These are phyloP conservation scores for Fragaria ananassa DNA, from an alignment of 306 rosid species.

Conservation along the genomic window DNA sequence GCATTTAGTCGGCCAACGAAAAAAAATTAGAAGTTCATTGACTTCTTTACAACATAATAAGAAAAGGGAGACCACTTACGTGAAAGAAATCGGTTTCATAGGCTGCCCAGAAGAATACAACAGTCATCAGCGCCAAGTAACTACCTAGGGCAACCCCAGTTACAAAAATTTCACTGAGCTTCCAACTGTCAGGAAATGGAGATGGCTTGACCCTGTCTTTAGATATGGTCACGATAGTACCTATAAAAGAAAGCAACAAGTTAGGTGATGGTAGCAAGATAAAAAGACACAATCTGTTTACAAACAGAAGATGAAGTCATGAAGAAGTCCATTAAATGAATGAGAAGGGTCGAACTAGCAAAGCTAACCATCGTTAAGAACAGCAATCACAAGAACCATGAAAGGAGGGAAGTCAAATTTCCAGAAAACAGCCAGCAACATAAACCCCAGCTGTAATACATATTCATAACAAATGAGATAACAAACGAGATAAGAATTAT, in stretches of 20 bases:
- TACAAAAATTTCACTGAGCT: constrained; percentile 67
- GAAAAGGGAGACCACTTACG: constrained; percentile 31
- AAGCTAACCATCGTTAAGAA: constrained; percentile 68
- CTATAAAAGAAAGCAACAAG: constrained; percentile 30
- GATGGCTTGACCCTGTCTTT: constrained; percentile 77
- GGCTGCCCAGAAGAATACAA: constrained; percentile 47
- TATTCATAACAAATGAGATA: too few relatives aligned
- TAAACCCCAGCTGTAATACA: constrained; percentile 53
- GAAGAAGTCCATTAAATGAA: neutral
- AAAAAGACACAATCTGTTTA: neutral
- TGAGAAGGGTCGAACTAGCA: constrained; percentile 6
- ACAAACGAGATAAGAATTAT: constrained; percentile 20
- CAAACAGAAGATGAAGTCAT: neutral
- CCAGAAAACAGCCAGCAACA: constrained; percentile 64
- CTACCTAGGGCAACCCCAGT: constrained; percentile 64
- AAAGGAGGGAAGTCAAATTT: constrained; percentile 71
- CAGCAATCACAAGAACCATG: constrained; percentile 75
- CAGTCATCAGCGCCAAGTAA: constrained; percentile 62
- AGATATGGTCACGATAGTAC: constrained; percentile 81
- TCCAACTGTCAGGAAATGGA: constrained; percentile 73
- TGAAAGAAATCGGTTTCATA: constrained; percentile 46
- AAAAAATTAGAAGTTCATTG: neutral
- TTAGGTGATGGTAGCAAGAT: neutral
- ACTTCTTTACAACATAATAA: neutral
- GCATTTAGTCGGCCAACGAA: neutral